These are phyloP conservation scores for Curvularia sp. DNA, from an alignment of 2,329 filamentous ascomycete species.

Conservation along the genomic window DNA sequence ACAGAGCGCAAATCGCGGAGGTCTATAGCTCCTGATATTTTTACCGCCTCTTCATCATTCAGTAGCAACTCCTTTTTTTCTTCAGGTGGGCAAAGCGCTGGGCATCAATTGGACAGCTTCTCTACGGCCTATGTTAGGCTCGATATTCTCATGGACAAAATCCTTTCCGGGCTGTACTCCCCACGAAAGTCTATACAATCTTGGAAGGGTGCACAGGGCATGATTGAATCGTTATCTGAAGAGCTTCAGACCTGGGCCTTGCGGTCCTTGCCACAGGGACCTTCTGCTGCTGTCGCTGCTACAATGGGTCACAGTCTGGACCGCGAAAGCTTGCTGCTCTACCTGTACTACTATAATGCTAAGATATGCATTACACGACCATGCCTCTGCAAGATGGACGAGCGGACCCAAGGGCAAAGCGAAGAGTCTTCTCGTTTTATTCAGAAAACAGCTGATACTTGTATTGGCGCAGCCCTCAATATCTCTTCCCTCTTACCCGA, in stretches of 20 bases:
- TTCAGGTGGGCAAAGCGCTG: neutral
- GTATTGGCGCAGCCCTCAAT: conserved; percentile 44
- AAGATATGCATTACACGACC: conserved; percentile 50
- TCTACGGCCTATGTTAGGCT: conserved; percentile 18
- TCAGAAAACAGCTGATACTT: conserved; percentile 38
- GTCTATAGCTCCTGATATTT: neutral
- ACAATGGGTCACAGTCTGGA: neutral
- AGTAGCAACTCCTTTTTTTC: neutral
- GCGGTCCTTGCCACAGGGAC: conserved; percentile 31
- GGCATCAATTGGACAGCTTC: neutral
- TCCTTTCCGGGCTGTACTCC: conserved; percentile 41
- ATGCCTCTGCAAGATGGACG: conserved; percentile 48
- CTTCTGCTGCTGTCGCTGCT: conserved; percentile 1
- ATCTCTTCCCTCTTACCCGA: conserved; percentile 44
- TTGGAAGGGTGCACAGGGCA: conserved; percentile 39
- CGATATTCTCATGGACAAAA: conserved; percentile 25
- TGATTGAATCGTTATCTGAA: conserved; percentile 33
- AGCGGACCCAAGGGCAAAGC: conserved; percentile 42
- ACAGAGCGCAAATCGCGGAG: conserved; percentile 11
- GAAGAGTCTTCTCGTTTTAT: conserved; percentile 41
- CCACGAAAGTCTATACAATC: conserved; percentile 37
- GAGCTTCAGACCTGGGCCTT: conserved; percentile 41
- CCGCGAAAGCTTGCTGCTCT: conserved; percentile 28
- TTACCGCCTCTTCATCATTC: neutral
- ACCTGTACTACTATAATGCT: conserved; percentile 43